These are phyloP conservation scores for Polytrichum commune DNA, from an alignment of 225 moss, liverwort and hornwort species.

Conservation along the genomic window DNA sequence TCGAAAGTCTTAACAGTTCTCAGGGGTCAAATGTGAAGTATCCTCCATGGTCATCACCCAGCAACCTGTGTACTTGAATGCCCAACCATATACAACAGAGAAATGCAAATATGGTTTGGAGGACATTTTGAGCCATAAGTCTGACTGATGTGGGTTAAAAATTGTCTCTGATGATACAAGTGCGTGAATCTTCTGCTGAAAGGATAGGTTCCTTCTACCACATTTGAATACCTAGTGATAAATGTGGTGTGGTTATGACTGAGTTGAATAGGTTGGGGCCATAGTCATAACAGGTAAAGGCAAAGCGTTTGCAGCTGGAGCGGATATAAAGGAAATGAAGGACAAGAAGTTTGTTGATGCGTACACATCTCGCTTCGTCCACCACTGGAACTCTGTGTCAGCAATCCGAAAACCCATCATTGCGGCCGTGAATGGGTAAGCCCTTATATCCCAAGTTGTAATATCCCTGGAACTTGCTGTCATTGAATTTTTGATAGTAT, in stretches of 20 bases:
- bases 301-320: conserved; percentile 93
- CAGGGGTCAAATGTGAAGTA: no score
- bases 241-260: neutral
- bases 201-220: no score
- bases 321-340: conserved; percentile 95
- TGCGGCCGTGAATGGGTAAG: conserved; percentile 88
- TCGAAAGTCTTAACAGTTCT: no score
- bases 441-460: neutral
- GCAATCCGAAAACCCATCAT: conserved; percentile 71
- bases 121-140: no score
- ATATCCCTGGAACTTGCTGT: neutral
- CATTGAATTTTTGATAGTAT: neutral
- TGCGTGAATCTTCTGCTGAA: no score
- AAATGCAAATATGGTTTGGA: no score
- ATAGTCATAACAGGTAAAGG: conserved; percentile 83
- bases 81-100: no score
- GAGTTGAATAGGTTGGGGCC: conserved; percentile 68
- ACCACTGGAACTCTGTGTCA: conserved; percentile 63
- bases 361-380: conserved; percentile 53
- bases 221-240: no score
- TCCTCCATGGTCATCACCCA: no score
- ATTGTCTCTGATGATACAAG: no score
- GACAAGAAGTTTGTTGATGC: conserved; percentile 70
- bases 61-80: no score
- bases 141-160: no score